A percentile compares a stretch with the other conserved stretches of the same genome.
These are phyloP conservation scores for Smallanthus sonchifolius DNA, from an alignment of 129 eudicot species.

Conservation along the genomic window DNA sequence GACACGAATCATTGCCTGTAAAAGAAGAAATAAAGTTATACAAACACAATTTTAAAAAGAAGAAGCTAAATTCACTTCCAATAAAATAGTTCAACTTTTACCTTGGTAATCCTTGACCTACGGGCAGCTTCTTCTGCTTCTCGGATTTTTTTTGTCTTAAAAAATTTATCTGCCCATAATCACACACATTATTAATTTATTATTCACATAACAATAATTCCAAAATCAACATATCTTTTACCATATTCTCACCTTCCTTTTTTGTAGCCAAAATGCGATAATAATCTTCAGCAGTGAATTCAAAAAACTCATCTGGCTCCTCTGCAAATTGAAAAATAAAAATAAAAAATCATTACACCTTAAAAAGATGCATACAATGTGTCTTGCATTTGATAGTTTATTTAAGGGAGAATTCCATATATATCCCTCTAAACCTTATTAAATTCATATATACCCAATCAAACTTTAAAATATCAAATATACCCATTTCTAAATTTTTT, in stretches of 20 bases:
- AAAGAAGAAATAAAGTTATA: neutral
- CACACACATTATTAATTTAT: neutral
- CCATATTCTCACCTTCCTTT: constrained; percentile 58
- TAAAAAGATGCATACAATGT: neutral
- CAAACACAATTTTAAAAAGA: neutral
- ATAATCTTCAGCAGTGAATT: constrained; percentile 79
- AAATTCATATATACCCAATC: too few species aligned
- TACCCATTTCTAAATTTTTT: too few species aligned
- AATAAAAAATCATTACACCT: neutral
- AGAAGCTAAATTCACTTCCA: neutral
- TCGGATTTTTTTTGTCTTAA: constrained; percentile 77
- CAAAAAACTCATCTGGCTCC: constrained; percentile 77
- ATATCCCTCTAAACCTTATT: too few species aligned
- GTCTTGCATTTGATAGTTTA: neutral
- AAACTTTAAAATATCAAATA: too few species aligned
- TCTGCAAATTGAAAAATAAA: constrained; percentile 34
- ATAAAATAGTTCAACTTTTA: constrained; percentile 5
- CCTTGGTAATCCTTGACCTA: constrained; percentile 74
- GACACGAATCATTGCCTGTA: constrained; percentile 77
- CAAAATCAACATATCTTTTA: neutral
- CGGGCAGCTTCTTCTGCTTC: constrained; percentile 93
- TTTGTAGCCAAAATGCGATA: constrained; percentile 54
- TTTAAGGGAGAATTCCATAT: too few species aligned
- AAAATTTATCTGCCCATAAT: constrained; percentile 51
- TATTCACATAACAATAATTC: neutral